Evolutionary conservation across 345 rosid species (phyloP), one percentile per base, ranked within the genome.

Genomic region (Clausena lansium): DNA sequence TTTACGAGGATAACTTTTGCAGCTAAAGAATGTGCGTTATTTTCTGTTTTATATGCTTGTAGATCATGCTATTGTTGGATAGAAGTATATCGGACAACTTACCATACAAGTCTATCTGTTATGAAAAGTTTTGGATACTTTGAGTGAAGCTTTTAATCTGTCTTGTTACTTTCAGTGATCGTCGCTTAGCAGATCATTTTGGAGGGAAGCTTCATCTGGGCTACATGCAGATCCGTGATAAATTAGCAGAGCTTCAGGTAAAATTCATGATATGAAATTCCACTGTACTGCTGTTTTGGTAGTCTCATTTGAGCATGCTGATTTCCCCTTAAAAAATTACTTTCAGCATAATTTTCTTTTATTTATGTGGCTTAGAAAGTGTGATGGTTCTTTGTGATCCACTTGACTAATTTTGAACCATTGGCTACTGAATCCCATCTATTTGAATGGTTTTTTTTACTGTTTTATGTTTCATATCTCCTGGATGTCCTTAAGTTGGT

Each of bases 1-100:
- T 91, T 94, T 94, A 88, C 97, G 94, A 88, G 99, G 99, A 94
- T 93, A 81, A 94, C 98, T 97, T 94, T 92, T 97, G 98, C 94
- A 93, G 99, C 98, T 93, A 88, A 88, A 92, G 89, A 92, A 97
- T 91, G 98, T 97, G 99, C 98, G 96, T 97, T 55, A 63, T 84
- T 88, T 89, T 83, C 90, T 91, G 91, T 90, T 96, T 91, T 85
- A 85, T 78, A 84, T 88, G 91, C 78, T 84, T 86, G 89, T 84
- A 84, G 88, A 86, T 89, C 89, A 77, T 89, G 87, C 78, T 85
- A 79, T 79, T 84, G 86, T 84, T 92, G 81, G 87, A 80, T 82
- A 77, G 82, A 75, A 72, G 87, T 83, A 82, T 77, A 77, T 84
- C 77, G 73, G 79, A 81, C 76, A 65, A 71, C 39, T 77, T 79